Conservation (phyloP, 345 rosid genomes). For the Lagerstroemia speciosa region DNA sequence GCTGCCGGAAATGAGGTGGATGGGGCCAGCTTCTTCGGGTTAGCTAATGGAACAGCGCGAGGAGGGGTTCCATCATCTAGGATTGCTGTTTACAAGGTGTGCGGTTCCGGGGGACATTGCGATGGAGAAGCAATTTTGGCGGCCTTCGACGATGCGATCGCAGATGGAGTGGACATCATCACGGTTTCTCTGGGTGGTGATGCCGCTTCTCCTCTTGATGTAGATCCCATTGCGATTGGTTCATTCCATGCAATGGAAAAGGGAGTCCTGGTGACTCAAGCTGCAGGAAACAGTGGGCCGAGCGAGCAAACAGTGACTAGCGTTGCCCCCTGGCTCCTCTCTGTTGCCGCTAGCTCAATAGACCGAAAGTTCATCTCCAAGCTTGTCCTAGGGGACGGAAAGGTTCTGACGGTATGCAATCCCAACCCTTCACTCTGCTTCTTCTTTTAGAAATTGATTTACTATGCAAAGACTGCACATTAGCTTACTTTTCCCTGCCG, state of each 20-base stretch:
- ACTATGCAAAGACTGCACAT: no score
- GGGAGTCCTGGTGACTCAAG: conserved; percentile 19
- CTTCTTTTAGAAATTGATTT: no score
- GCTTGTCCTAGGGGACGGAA: conserved; percentile 17
- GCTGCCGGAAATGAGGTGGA: conserved; percentile 20
- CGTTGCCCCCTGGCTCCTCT: conserved; percentile 26
- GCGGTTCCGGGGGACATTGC: conserved; percentile 22
- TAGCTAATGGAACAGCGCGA: conserved; percentile 32
- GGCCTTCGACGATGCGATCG: conserved; percentile 37
- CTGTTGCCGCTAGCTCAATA: conserved; percentile 26
- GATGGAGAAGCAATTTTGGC: conserved; percentile 25
- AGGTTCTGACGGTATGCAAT: conserved; percentile 24
- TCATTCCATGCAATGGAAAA: conserved; percentile 24
- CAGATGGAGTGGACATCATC: conserved; percentile 21
- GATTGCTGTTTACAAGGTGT: conserved; percentile 29
- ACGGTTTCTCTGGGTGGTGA: conserved; percentile 11
- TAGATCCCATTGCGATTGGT: conserved; percentile 22
- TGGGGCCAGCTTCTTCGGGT: conserved; percentile 28
- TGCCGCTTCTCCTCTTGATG: neutral
- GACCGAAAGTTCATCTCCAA: conserved; percentile 15
- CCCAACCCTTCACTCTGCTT: neutral
- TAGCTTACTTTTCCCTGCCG: no score
- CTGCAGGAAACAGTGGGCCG: conserved; percentile 25
- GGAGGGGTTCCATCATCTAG: conserved; percentile 23
- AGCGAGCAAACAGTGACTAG: neutral